Conservation (phyloP, 2,329 filamentous ascomycete genomes). For the Teratosphaeria destructans region DNA sequence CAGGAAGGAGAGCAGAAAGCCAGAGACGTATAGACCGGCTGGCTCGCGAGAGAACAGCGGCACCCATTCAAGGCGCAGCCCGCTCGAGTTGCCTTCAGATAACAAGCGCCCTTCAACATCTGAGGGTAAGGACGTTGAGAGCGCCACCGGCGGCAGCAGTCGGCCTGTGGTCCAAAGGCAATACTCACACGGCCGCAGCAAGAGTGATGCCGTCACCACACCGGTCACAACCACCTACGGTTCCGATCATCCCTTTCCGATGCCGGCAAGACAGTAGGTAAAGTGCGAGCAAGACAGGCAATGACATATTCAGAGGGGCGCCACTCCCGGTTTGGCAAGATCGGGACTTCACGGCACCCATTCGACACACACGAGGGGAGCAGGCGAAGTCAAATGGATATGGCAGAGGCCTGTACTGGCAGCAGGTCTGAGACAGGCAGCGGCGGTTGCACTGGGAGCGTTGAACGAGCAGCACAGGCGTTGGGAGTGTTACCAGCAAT, state of each 20-base stretch:
- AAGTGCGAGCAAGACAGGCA: not conserved
- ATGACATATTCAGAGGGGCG: not conserved
- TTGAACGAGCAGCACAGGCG: not conserved
- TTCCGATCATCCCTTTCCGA: not conserved
- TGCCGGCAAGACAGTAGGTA: not conserved
- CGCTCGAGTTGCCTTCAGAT: not conserved
- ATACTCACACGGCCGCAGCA: constrained; percentile 7
- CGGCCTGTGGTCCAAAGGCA: not conserved
- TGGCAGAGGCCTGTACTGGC: not conserved
- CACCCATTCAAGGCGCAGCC: not conserved
- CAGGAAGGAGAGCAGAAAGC: constrained; percentile 10
- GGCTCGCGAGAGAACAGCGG: constrained; percentile 4
- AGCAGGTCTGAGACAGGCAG: not conserved
- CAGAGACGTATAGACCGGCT: constrained; percentile 15
- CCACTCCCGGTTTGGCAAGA: not conserved
- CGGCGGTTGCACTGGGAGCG: not conserved
- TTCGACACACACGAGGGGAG: not conserved
- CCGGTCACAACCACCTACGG: constrained; percentile 2
- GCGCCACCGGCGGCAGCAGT: not conserved
- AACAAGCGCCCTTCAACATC: constrained; percentile 3
- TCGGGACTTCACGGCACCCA: not conserved
- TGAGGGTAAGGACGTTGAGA: not conserved
- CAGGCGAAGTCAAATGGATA: not conserved
- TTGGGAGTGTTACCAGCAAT: not conserved
- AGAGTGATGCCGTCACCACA: constrained; percentile 8